Evolutionary conservation across 1,284 basidiomycete species (phyloP).

Genomic region (Tetrapyrgos nigripes): DNA sequence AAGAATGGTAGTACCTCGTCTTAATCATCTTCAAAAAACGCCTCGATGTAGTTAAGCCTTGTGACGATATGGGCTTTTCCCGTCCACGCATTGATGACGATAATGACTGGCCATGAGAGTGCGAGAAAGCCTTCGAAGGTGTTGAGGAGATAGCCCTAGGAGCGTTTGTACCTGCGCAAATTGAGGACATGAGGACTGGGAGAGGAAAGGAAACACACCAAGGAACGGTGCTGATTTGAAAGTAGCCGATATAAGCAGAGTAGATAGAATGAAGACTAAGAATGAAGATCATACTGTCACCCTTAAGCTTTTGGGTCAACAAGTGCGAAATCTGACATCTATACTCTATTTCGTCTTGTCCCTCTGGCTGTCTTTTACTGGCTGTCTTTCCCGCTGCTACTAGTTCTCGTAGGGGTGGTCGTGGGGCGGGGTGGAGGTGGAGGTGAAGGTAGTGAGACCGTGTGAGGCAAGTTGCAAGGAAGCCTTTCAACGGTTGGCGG

Average conservation of each 20-base stretch:
- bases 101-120: constrained; percentile 87
- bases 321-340: constrained; percentile 74
- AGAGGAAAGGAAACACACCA: constrained; percentile 57
- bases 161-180: constrained; percentile 82
- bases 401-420: no score
- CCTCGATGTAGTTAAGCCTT: constrained; percentile 68
- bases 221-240: constrained; percentile 74
- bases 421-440: no score
- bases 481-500: no score
- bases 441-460: no score
- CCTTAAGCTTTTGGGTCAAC: constrained; percentile 83
- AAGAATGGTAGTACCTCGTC: no score
- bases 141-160: constrained; percentile 83
- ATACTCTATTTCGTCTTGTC: no score
- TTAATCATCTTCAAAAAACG: constrained; percentile 84
- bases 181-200: constrained; percentile 16
- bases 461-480: no score
- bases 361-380: no score
- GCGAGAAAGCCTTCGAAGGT: constrained; percentile 84
- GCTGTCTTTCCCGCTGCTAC: no score
- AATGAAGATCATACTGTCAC: no score
- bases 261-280: constrained; percentile 55
- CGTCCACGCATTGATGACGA: constrained; percentile 75
- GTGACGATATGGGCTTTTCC: constrained; percentile 84
- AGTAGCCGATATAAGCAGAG: constrained; percentile 84